A percentile compares a stretch with the other conserved stretches of the same genome.
phyloP scores from a whole-genome alignment of 805 yeast genomes.

The Hermanozyma aechmeae region DNA sequence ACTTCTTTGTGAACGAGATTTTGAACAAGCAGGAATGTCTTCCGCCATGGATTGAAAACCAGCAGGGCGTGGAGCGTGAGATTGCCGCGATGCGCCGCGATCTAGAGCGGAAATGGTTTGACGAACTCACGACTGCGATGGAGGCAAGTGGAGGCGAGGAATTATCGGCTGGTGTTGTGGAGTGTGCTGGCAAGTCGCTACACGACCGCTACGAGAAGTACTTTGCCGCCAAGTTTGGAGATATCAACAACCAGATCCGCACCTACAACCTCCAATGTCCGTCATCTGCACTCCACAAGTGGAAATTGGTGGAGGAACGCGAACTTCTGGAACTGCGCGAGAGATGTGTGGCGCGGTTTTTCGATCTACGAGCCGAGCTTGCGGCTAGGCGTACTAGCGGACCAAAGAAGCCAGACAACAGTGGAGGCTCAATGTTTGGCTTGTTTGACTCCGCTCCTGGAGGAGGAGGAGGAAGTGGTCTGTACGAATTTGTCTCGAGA shows the following conservation, averaged over 20 bases:
- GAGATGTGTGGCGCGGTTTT: too few relatives aligned
- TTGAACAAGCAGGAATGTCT: constrained; percentile 65
- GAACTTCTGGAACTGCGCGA: constrained; percentile 17
- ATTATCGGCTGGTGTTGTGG: too few relatives aligned
- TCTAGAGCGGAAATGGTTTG: constrained; percentile 34
- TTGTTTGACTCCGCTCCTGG: too few relatives aligned
- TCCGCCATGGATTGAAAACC: constrained; percentile 89
- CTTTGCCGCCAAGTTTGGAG: not conserved
- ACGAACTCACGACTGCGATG: too few relatives aligned
- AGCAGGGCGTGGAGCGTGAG: constrained; percentile 43
- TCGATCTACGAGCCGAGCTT: too few relatives aligned
- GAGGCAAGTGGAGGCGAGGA: too few relatives aligned
- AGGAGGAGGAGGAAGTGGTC: too few relatives aligned
- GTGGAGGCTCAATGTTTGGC: too few relatives aligned
- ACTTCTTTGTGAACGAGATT: constrained; percentile 72
- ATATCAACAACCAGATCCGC: constrained; percentile 17
- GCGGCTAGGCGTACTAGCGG: too few relatives aligned
- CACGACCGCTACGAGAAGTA: not conserved
- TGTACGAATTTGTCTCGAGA: too few relatives aligned
- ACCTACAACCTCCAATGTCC: constrained; percentile 32
- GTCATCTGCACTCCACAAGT: constrained; percentile 25
- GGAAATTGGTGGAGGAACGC: constrained; percentile 19
- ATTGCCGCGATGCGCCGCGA: constrained; percentile 38
- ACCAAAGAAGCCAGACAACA: too few relatives aligned
- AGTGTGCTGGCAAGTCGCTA: too few relatives aligned